Evolutionary conservation across 208 protist genomes (phyloP).

Genomic region (Spongospora subterranea): DNA sequence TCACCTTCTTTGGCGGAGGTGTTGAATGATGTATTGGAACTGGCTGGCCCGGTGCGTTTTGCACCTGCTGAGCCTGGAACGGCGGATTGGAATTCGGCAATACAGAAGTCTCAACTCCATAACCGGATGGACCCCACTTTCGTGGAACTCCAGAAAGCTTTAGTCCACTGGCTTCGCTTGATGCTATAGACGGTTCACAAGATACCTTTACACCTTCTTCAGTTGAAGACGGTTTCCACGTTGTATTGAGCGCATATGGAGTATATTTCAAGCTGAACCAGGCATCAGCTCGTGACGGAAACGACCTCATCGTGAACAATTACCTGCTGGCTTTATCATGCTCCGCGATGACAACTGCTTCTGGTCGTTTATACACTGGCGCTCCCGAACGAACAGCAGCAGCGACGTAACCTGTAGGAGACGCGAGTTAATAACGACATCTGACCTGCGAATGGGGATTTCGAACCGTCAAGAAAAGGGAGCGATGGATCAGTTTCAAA

Average conservation of each 20-base stretch:
- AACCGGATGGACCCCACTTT: conserved; percentile 42
- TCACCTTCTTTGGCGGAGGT: too few species aligned
- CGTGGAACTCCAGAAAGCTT: not conserved
- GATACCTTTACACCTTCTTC: not conserved
- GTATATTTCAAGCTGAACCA: conserved; percentile 4
- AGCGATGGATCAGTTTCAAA: not conserved
- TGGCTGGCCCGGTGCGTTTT: not conserved
- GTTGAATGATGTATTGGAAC: not conserved
- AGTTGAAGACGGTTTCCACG: not conserved
- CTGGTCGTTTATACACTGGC: conserved; percentile 4
- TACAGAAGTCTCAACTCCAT: not conserved
- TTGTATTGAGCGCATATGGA: not conserved
- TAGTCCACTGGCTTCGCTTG: not conserved
- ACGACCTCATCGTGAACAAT: not conserved
- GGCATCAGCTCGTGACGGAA: not conserved
- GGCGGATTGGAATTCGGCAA: conserved; percentile 5
- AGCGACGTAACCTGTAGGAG: conserved; percentile 7
- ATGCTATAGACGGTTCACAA: not conserved
- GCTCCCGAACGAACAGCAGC: not conserved
- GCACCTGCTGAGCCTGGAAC: not conserved
- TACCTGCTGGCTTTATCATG: not conserved
- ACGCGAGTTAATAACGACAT: not conserved
- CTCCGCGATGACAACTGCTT: not conserved
- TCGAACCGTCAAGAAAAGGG: conserved; percentile 1
- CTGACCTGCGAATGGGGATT: not conserved